phyloP scores from a whole-genome alignment of 805 yeast genomes.

The Metschnikowia cubensis region DNA sequence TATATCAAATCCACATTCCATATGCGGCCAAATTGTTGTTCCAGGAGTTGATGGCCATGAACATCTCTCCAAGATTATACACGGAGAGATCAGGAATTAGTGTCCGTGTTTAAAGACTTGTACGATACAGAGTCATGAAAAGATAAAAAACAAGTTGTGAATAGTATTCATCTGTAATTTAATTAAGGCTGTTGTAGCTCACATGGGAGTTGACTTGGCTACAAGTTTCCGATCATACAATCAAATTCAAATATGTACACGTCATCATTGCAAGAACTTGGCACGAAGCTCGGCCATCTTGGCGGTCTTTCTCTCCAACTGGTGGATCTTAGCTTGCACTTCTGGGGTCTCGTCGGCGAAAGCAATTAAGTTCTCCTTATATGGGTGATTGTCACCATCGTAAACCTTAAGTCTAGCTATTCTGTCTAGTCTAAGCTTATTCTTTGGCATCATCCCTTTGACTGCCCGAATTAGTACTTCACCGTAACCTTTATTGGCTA shows the following conservation, averaged over 20 bases:
- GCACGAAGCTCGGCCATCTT: conserved; percentile 32
- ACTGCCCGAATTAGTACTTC: conserved; percentile 86
- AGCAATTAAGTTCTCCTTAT: conserved; percentile 75
- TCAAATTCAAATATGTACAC: conserved; percentile 4
- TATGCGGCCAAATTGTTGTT: conserved; percentile 96
- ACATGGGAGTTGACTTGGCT: neutral
- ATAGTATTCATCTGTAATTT: neutral
- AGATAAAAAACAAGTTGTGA: neutral
- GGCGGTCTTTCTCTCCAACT: conserved; percentile 33
- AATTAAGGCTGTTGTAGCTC: neutral
- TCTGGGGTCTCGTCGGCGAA: conserved; percentile 72
- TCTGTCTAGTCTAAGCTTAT: conserved; percentile 72
- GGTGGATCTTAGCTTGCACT: conserved; percentile 42
- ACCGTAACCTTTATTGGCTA: conserved; percentile 78
- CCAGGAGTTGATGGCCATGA: conserved; percentile 99
- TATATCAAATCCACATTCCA: conserved; percentile 95
- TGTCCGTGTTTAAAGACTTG: conserved; percentile 26
- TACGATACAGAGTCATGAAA: conserved; percentile 2
- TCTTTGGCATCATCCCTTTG: conserved; percentile 93
- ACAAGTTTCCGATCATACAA: neutral
- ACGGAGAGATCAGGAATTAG: conserved; percentile 78
- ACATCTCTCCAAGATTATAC: conserved; percentile 93
- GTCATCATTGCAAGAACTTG: conserved; percentile 20
- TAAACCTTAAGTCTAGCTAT: conserved; percentile 79
- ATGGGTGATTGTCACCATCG: conserved; percentile 89